Percentiles rank a stretch among this genome's conserved stretches.
Conservation (phyloP, 768 basidiomycete species). For the Mycena epipterygia region DNA sequence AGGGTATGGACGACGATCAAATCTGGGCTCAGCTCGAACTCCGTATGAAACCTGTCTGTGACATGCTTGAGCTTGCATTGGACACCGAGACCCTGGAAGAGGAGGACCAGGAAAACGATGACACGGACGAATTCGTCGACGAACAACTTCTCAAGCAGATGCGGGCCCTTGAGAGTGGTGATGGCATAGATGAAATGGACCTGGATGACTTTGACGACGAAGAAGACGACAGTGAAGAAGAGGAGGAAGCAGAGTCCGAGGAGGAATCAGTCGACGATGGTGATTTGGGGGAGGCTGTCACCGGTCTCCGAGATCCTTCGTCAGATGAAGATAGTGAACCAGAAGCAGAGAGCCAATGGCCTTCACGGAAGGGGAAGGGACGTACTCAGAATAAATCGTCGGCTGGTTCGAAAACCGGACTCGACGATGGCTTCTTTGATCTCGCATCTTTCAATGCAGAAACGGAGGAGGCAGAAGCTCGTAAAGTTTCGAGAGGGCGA, state of each 20-base stretch:
- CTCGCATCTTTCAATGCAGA: conserved; percentile 90
- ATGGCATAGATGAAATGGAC: conserved; percentile 51
- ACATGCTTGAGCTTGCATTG: conserved; percentile 74
- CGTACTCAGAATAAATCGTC: conserved; percentile 21
- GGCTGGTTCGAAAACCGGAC: conserved; percentile 49
- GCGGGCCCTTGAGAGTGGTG: conserved; percentile 44
- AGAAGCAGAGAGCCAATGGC: conserved; percentile 43
- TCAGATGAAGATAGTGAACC: conserved; percentile 54
- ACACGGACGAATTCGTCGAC: conserved; percentile 46
- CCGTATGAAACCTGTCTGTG: conserved; percentile 76
- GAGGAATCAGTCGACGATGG: conserved; percentile 45
- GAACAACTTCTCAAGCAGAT: conserved; percentile 39
- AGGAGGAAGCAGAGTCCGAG: conserved; percentile 41
- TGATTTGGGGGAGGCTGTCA: conserved; percentile 42
- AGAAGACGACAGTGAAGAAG: conserved; percentile 51
- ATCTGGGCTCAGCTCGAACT: conserved; percentile 96
- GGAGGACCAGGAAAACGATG: conserved; percentile 48
- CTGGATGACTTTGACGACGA: conserved; percentile 47
- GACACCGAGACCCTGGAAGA: conserved; percentile 54
- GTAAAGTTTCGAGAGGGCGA: conserved; percentile 69
- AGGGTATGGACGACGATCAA: conserved; percentile 88
- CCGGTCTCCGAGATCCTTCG: conserved; percentile 53
- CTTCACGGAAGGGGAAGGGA: conserved; percentile 31
- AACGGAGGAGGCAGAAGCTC: conserved; percentile 83
- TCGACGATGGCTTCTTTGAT: conserved; percentile 94